phyloP scores from a whole-genome alignment of 805 yeast genomes.

The Starmerella geochares region DNA sequence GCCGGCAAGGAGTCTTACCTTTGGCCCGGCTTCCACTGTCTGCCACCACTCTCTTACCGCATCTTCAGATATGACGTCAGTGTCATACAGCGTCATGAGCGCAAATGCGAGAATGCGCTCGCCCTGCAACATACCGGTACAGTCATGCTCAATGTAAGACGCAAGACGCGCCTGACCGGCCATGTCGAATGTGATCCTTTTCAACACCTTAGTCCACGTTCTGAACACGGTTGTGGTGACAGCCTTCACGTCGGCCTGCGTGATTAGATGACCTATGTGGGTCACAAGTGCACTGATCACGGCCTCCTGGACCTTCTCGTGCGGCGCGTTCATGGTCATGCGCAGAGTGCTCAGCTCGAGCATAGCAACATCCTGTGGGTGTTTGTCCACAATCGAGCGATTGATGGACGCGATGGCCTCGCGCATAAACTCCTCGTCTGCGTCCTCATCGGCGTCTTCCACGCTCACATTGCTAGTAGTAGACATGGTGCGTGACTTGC shows the following conservation, averaged over 20 bases:
- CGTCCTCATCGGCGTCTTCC: constrained; percentile 38
- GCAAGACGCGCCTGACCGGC: constrained; percentile 71
- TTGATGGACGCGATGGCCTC: constrained; percentile 93
- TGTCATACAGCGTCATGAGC: constrained; percentile 60
- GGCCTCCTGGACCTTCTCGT: constrained; percentile 82
- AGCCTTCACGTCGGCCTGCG: constrained; percentile 66
- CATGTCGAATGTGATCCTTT: constrained; percentile 72
- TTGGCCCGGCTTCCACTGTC: constrained; percentile 36
- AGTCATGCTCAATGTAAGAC: constrained; percentile 37
- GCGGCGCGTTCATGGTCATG: constrained; percentile 94
- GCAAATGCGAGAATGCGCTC: constrained; percentile 41
- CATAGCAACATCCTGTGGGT: constrained; percentile 84
- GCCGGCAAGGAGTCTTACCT: constrained; percentile 47
- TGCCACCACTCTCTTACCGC: constrained; percentile 77
- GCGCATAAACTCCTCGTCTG: constrained; percentile 59
- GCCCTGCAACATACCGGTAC: constrained; percentile 35
- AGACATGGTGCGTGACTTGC: constrained; percentile 23
- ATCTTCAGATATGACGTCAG: constrained; percentile 75
- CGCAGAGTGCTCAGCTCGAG: constrained; percentile 86
- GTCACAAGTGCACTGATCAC: constrained; percentile 62
- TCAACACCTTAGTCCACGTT: constrained; percentile 73
- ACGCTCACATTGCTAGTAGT: constrained; percentile 35
- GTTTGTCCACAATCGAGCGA: constrained; percentile 85
- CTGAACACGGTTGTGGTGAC: constrained; percentile 68
- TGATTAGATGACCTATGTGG: constrained; percentile 60